These are phyloP conservation scores for Hapsidospora chrysogenum DNA, from an alignment of 495 filamentous ascomycete species.

Conservation along the genomic window DNA sequence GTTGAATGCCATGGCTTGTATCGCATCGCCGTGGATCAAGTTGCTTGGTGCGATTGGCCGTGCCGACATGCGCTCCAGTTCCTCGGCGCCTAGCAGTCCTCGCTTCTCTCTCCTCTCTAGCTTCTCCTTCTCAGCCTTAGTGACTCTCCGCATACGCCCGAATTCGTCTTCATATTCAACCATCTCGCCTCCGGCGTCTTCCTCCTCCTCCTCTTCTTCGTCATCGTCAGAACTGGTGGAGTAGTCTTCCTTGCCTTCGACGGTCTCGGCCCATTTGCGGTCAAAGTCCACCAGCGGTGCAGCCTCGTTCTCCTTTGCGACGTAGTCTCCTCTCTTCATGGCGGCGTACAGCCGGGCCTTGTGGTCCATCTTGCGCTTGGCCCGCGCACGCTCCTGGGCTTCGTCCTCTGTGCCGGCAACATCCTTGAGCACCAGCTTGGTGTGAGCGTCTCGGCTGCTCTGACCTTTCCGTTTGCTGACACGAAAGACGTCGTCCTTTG, in stretches of 20 bases:
- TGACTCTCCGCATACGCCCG: conserved; percentile 56
- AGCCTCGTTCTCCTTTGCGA: conserved; percentile 33
- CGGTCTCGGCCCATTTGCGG: conserved; percentile 69
- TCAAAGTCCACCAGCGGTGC: conserved; percentile 78
- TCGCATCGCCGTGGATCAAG: conserved; percentile 68
- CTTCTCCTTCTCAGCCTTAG: conserved; percentile 40
- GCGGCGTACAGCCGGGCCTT: conserved; percentile 73
- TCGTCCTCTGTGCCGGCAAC: conserved; percentile 27
- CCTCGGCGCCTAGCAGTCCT: conserved; percentile 24
- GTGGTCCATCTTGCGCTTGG: conserved; percentile 65
- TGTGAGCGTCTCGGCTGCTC: too few species aligned
- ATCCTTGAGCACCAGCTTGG: conserved; percentile 22
- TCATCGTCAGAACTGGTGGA: conserved; percentile 16
- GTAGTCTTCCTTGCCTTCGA: conserved; percentile 18
- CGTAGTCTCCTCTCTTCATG: conserved; percentile 61
- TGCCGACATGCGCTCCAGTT: conserved; percentile 27
- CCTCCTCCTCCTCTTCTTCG: conserved; percentile 14
- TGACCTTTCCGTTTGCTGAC: too few species aligned
- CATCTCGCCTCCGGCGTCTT: conserved; percentile 32
- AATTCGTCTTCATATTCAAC: conserved; percentile 84
- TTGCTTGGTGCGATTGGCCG: conserved; percentile 44
- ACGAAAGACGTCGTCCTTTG: conserved; percentile 54
- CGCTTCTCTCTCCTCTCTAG: conserved; percentile 30
- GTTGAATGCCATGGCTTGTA: conserved; percentile 68
- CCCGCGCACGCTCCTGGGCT: conserved; percentile 31